Conservation (phyloP, 139 green algal genomes). For the Axilococcus clingmanii region DNA sequence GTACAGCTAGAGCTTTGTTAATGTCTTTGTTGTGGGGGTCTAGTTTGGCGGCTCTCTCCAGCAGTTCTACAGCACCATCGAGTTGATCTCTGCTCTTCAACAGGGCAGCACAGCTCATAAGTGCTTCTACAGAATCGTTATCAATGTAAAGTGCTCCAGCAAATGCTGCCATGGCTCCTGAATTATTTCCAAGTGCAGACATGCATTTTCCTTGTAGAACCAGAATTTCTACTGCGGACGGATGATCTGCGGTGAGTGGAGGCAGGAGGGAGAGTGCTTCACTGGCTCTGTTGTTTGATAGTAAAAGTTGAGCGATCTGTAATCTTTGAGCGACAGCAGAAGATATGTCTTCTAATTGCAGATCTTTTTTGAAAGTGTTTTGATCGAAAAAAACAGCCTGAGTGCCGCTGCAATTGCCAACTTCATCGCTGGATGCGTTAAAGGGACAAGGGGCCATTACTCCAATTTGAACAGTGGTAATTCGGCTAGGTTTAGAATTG, state of each 20-base stretch:
- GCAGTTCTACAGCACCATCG: conserved; percentile 31
- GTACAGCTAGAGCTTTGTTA: not conserved
- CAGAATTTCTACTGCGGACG: conserved; percentile 27
- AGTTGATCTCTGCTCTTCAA: conserved; percentile 56
- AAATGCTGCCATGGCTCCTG: conserved; percentile 60
- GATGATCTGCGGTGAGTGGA: conserved; percentile 2
- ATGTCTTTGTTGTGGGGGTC: conserved; percentile 5
- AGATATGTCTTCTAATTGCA: too few species aligned
- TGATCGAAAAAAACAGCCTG: too few species aligned
- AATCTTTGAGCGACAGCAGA: too few species aligned
- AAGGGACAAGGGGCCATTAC: too few species aligned
- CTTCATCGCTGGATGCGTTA: too few species aligned
- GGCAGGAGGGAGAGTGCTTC: too few species aligned
- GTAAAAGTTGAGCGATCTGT: too few species aligned
- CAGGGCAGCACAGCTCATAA: conserved; percentile 45
- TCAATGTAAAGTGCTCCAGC: conserved; percentile 35
- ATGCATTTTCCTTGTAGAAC: conserved; percentile 41
- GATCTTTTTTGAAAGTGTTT: too few species aligned
- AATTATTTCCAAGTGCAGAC: conserved; percentile 23
- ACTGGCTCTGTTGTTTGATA: too few species aligned
- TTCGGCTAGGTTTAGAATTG: too few species aligned
- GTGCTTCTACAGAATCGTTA: conserved; percentile 25
- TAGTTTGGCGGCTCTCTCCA: conserved; percentile 20
- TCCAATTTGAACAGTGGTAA: too few species aligned
- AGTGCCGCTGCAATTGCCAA: too few species aligned